Base-by-base conservation (phyloP, 2,329 filamentous ascomycete species). In the Cladosporium cucumerinum region DNA sequence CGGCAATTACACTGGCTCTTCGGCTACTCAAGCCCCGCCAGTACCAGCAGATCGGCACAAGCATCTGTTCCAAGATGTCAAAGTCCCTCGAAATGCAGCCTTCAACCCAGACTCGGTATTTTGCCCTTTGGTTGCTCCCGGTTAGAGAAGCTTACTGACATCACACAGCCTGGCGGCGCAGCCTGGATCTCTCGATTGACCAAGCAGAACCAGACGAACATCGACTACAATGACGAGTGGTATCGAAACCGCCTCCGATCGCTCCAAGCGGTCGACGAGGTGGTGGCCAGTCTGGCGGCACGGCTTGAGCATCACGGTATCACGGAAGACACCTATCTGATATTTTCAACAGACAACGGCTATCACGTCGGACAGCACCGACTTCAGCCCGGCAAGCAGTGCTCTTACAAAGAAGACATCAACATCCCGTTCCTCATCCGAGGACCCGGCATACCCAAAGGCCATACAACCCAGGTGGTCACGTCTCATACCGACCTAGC, bases 81-180 rank as follows among this genome's bases (percentile, higher is more conserved):
- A 79, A 28, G 83, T 90, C 0, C 89, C 89, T 0, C 80, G 89
- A 8, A 87, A 82, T 0, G 76, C 81, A 0, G 85, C 86, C 71
- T 92, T 91, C 75, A 92, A 92, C 69, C 88, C 89, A 2, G 61
- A 67, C 4, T 49, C 78, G 30, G 59, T 61, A 39, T 12, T 12
- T 0, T 21, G 0, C 3, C 2, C 4, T 26, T 39, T 1, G 14
- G 5, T 21, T 18, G 7, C 30, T 21, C 30, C 3, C 6, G 25
- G 5, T 52, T 5, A n/a, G 2, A 10, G 3, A 21, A 12, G 18
- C 23, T 8, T n/a, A 16, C 59, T 61, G 16, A 61, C 32, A 39
- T 14, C 8, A 36, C 16, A 30, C 34, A 54, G 72, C 74, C 79
- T 7, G 79, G 76, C 46, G 79, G 81, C 5, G 81, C 78, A 1